phyloP scores from a whole-genome alignment of 2,329 filamentous ascomycete genomes.

The Capronia coronata region DNA sequence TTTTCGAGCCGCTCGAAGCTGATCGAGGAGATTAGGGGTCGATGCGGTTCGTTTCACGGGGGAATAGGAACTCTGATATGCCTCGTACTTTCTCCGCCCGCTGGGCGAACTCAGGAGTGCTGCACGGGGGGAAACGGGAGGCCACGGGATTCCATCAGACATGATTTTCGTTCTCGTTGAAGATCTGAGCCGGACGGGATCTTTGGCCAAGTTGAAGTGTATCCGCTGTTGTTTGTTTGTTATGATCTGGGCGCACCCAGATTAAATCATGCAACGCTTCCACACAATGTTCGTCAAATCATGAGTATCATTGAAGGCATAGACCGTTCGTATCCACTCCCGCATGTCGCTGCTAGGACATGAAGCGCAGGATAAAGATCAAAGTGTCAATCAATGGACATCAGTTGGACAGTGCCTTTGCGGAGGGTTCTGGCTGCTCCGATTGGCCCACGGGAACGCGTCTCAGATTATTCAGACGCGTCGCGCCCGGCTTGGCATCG shows the following conservation, averaged over 20 bases:
- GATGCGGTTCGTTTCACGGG: conserved; percentile 51
- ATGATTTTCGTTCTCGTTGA: conserved; percentile 3
- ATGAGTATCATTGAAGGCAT: background rate
- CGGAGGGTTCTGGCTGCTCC: conserved; percentile 6
- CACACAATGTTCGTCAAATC: background rate
- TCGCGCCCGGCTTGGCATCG: conserved; percentile 4
- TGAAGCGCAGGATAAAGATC: background rate
- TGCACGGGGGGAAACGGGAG: conserved; percentile 56
- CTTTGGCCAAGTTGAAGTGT: too few species aligned
- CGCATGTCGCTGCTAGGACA: too few species aligned
- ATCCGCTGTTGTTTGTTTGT: background rate
- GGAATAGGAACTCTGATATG: conserved; percentile 62
- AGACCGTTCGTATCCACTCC: background rate
- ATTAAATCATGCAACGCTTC: background rate
- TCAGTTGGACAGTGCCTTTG: background rate
- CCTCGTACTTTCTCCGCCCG: conserved; percentile 68
- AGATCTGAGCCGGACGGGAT: background rate
- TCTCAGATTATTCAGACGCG: background rate
- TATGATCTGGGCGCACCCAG: background rate
- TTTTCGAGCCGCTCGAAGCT: conserved; percentile 30
- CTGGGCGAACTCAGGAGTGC: conserved; percentile 64
- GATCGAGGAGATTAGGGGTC: conserved; percentile 36
- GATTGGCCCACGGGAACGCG: conserved; percentile 19
- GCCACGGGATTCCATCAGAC: conserved; percentile 44
- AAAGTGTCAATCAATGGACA: background rate